Conservation (phyloP, 2,329 filamentous ascomycete genomes). For the Colletotrichum phormii region DNA sequence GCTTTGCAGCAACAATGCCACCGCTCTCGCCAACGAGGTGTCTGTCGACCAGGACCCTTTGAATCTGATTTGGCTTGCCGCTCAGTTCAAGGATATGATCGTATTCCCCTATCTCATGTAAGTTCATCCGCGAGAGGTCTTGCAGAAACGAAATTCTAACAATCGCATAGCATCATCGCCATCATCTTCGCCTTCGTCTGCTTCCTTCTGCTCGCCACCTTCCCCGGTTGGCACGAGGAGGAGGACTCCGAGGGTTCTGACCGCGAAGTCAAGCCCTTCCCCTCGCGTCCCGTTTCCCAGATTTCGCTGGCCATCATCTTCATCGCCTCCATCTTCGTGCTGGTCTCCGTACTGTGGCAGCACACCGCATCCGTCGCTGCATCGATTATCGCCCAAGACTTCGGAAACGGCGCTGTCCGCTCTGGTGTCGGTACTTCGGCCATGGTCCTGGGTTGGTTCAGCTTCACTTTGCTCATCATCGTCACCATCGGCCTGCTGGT, state of each 20-base stretch:
- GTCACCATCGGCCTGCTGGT: conserved; percentile 95
- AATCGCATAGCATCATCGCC: conserved; percentile 81
- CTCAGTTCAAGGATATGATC: conserved; percentile 98
- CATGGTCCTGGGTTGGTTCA: conserved; percentile 98
- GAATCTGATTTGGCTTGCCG: conserved; percentile 96
- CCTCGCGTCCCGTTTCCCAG: conserved; percentile 91
- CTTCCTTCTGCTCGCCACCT: conserved; percentile 93
- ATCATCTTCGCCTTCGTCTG: conserved; percentile 98
- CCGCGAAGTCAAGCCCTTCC: conserved; percentile 93
- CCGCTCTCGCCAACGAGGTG: conserved; percentile 88
- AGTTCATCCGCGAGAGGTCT: conserved; percentile 49
- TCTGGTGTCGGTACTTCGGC: conserved; percentile 92
- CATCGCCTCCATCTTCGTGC: conserved; percentile 75
- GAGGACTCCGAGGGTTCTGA: conserved; percentile 83
- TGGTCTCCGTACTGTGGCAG: conserved; percentile 87
- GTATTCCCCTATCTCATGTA: conserved; percentile 97
- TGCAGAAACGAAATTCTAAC: conserved; percentile 31
- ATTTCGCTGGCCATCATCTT: conserved; percentile 94
- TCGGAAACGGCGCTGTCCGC: conserved; percentile 88
- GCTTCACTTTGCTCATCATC: conserved; percentile 91
- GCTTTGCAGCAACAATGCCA: conserved; percentile 98
- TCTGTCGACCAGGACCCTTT: conserved; percentile 93
- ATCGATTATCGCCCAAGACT: conserved; percentile 90
- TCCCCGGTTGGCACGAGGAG: conserved; percentile 97
- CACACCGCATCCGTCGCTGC: conserved; percentile 97